Percentiles rank a stretch among this genome's conserved stretches.
Evolutionary conservation across 1,284 basidiomycete species (phyloP).

Genomic region (Binderoboletus segoi): DNA sequence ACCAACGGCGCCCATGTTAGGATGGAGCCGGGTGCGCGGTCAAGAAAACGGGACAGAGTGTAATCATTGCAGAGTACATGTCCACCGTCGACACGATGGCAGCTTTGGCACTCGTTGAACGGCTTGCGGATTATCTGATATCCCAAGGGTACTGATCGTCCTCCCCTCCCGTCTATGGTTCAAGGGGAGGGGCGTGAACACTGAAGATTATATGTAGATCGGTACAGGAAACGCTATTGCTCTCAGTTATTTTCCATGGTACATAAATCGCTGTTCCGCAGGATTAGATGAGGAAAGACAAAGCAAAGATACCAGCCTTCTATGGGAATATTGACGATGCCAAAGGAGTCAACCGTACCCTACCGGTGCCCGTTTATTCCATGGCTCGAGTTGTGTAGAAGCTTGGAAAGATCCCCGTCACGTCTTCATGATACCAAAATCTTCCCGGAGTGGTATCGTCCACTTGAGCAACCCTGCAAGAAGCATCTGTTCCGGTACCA

Average conservation of each 20-base stretch:
- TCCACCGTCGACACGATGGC: conserved; percentile 48
- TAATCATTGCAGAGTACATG: conserved; percentile 80
- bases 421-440: conserved; percentile 38
- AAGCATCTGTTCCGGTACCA: conserved; percentile 9
- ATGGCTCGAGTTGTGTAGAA: conserved; percentile 29
- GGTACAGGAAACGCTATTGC: not conserved
- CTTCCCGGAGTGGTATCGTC: conserved; percentile 6
- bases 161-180: not conserved
- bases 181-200: not conserved
- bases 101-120: conserved; percentile 72
- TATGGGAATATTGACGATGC: too few species aligned
- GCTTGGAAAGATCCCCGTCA: conserved; percentile 38
- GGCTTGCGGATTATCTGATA: conserved; percentile 83
- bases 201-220: conserved; percentile 7
- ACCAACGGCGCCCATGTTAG: conserved; percentile 4
- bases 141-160: conserved; percentile 25
- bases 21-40: conserved; percentile 72
- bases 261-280: not conserved
- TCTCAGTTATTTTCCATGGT: not conserved
- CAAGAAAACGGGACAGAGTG: conserved; percentile 86
- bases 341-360: not conserved
- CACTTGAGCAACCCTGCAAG: not conserved
- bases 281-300: not conserved
- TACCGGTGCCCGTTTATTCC: not conserved
- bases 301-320: not conserved